Conservation (phyloP, 108 stramenopile genomes). For the Craspedostauros australis region DNA sequence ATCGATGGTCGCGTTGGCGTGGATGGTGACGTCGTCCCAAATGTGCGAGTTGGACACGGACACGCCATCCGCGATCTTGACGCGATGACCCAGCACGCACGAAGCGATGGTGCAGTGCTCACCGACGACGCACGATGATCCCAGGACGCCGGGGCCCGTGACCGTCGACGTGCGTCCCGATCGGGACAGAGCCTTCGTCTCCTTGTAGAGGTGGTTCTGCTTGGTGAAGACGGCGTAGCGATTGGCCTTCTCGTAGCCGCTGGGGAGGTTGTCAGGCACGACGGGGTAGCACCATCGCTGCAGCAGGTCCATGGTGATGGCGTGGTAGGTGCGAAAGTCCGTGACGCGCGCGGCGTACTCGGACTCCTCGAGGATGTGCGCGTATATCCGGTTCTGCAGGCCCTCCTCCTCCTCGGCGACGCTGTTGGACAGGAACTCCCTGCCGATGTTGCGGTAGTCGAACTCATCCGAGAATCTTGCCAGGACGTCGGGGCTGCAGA, state of each 20-base stretch:
- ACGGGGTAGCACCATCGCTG: slow-evolving; percentile 94
- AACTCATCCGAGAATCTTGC: slow-evolving; percentile 94
- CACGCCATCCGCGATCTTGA: slow-evolving; percentile 50
- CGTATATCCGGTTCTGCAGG: slow-evolving; percentile 86
- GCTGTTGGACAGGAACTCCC: slow-evolving; percentile 86
- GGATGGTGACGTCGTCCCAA: slow-evolving; percentile 73
- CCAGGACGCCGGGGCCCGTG: slow-evolving; percentile 64
- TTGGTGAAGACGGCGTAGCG: neutral
- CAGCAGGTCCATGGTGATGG: slow-evolving; percentile 80
- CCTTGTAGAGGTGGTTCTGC: slow-evolving; percentile 26
- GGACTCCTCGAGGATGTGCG: slow-evolving; percentile 55
- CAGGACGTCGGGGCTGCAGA: slow-evolving; percentile 96
- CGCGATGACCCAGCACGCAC: slow-evolving; percentile 74
- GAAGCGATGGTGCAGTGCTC: slow-evolving; percentile 57
- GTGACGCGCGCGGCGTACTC: slow-evolving; percentile 82
- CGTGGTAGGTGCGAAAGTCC: slow-evolving; percentile 83
- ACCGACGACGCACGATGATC: slow-evolving; percentile 52
- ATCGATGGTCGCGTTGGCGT: slow-evolving; percentile 56
- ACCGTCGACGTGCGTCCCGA: slow-evolving; percentile 53
- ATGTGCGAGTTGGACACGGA: slow-evolving; percentile 68
- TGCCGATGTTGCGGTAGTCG: slow-evolving; percentile 87
- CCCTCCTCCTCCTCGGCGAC: slow-evolving; percentile 94
- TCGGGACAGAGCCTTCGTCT: slow-evolving; percentile 18
- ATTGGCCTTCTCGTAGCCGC: neutral
- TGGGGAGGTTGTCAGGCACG: slow-evolving; percentile 77